Base-by-base conservation (phyloP, 169 alveolate species). In the Condylostoma magnum region DNA sequence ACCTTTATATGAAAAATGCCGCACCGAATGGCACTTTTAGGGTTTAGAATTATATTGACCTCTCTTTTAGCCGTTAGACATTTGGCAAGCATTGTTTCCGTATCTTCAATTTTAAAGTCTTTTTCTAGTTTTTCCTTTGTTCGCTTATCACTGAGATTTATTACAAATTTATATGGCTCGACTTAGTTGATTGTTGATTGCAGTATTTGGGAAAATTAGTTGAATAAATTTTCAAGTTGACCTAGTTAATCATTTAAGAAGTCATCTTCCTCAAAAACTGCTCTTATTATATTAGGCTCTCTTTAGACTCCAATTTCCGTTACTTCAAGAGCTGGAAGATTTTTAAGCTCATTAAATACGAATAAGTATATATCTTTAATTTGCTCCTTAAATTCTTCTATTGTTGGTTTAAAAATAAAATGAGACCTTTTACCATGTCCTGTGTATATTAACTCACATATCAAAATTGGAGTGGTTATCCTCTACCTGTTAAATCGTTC, bases 61-160 rank as follows among this genome's bases (percentile, higher is more conserved):
- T 57, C 69, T 15, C 31, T 36, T 57, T 57, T 37, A 20, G 33
- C 37, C 27, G 53, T 2, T 33, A 34, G 31, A 18, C 31, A 18
- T 34, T 30, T 28, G 37, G 37, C 31, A 31, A 57, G 31, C 37
- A 34, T 51, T 3, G 31, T 31, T 57, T 57, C 69, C 15, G 37
- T 36, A 2, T 20, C 33, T 8, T 57, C 69, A n/a, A 57, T 37
- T 20, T 57, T 57, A 18, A 57, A 8, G 37, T 57, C 69, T 15
- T 36, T 36, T 2, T 22, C 48, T 27, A 31, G 37, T n/a, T 37
- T 2, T 57, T 57, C 37, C 12, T 25, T 34, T 30, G 18, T 20
- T 57, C 37, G 27, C 15, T 36, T 31, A 33, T 47, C 53, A 20
- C 37, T 22, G 31, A 57, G n/a, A 33, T 10, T 15, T 1, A 57